Evolutionary conservation across 73 alveolate genomes (phyloP), one percentile per base, ranked within the genome.

Genomic region (Symbiodinium natans): DNA sequence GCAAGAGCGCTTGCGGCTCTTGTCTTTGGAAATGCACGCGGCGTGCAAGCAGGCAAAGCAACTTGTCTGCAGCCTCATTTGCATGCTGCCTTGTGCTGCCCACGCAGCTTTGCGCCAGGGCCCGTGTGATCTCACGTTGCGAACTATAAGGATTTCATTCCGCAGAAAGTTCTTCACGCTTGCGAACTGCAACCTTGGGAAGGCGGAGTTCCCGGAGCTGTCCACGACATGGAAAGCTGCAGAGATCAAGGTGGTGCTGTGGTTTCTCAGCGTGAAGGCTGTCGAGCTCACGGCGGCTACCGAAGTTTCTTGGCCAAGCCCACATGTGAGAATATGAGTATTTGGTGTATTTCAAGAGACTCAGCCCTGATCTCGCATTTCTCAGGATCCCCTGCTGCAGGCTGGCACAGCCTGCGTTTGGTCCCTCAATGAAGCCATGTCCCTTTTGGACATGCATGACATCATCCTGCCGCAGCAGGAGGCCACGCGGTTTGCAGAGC

Each of bases 201-300:
- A 43, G 11, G 56, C 56, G 56, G 56, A 43, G 56, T 43, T 43
- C 11, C 56, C 56, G 56, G 56, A 43, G 11, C 56, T 43, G 56
- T 6, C 56, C 11, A 8, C 56, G 56, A 43, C 56, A 0, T 88
- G 41, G 86, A 88, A 88, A 29, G 93, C 93, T 43, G 80, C 93
- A 10, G 82, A 85, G 41, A 85, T 85, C 80, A 85, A 85, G 19
- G 25, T 85, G 38, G n/a, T 85, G 27, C 27, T 85, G 56, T 85
- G 93, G 93, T 52, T 31, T 25, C 2, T 85, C 8, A 48, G 82
- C 13, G 29, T 7, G 39, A 85, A 85, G 29, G 80, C 93, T 5
- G 68, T 48, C 9, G 82, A 48, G 52, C 48, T 46, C 33, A 48
- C 80, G 2, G 38, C 21, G 48, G 48, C 31, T 8, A 85, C 93